Conservation (phyloP, 305 asterid genomes). For the Fraxinus angustifolia region DNA sequence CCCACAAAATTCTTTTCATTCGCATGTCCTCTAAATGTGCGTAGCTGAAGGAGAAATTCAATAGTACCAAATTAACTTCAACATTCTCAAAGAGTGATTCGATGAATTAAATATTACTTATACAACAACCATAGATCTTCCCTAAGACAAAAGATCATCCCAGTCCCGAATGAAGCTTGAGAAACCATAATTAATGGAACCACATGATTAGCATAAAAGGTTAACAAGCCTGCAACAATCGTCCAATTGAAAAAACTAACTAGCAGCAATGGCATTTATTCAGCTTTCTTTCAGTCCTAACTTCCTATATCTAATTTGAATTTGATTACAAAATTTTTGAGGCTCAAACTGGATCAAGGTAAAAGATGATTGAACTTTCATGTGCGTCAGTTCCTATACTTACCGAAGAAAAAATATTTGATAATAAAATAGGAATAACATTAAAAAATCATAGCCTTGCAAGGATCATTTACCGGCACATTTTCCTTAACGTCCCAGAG, state of each 20-base stretch:
- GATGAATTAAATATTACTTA: background rate
- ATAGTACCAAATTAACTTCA: slow-evolving; percentile 9
- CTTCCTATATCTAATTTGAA: background rate
- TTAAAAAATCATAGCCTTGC: background rate
- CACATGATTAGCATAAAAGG: background rate
- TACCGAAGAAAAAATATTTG: background rate
- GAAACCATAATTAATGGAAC: background rate
- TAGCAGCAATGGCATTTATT: background rate
- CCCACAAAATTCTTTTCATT: slow-evolving; percentile 86
- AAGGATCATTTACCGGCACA: slow-evolving; percentile 38
- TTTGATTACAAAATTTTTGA: background rate
- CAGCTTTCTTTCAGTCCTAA: background rate
- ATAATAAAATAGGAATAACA: background rate
- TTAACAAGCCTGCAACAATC: background rate
- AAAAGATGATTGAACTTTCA: background rate
- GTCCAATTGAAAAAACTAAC: background rate
- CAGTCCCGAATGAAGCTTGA: background rate
- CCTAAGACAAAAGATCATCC: background rate
- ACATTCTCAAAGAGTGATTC: background rate
- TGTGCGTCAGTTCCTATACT: background rate
- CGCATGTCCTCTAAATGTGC: slow-evolving; percentile 69
- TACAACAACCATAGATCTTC: background rate
- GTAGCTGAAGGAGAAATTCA: slow-evolving; percentile 45
- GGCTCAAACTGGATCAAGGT: background rate
- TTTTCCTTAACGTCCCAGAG: slow-evolving; percentile 84